Evolutionary conservation across 2,329 filamentous ascomycete genomes (phyloP), one percentile per base, ranked within the genome.

Genomic region (Pochonia chlamydosporia): DNA sequence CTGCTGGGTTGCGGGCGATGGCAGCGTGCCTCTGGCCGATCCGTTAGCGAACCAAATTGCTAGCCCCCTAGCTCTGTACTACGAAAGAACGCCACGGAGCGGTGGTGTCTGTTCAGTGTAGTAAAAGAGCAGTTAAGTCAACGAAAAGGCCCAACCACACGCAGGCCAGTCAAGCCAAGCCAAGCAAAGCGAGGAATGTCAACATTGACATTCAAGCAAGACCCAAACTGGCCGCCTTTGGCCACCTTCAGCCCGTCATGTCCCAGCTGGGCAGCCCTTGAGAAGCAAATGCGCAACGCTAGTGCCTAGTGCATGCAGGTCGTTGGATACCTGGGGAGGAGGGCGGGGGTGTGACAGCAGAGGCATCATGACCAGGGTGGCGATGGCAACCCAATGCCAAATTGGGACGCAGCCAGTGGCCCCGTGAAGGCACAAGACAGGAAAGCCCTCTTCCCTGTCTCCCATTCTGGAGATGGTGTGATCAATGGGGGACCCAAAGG

Each of bases 311-410:
- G 43, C 37, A 25, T 33, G 43, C 47, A 39, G 41, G 30, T 35
- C 43, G 39, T 37, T 45, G 47, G 43, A 39, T 49, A 42, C 43
- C 47, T 30, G 47, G 47, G 42, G 44, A 31, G 42, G 47, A 33
- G 18, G 37, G 36, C 20, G 44, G 35, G 36, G 25, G 36, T 13
- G 20, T 35, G 44, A 23, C 37, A 37, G 47, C 47, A 43, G 28
- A 45, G 39, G 47, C 30, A 42, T 16, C n/a, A 41, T 21, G 43
- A 46, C 47, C 47, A 43, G 39, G 39, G 24, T 24, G 21, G 24
- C n/a, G 31, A 44, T 31, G 43, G 43, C 43, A 39, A 36, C 33
- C 25, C 35, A 40, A 46, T 11, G 47, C 43, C 47, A 43, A 49
- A 45, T 35, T 31, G 37, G 43, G 40, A 45, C 31, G 26, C 7